Percentiles rank a stretch among this genome's conserved stretches.
These are phyloP conservation scores for Scedosporium aurantiacum DNA, from an alignment of 2,329 filamentous ascomycete species.

Conservation along the genomic window DNA sequence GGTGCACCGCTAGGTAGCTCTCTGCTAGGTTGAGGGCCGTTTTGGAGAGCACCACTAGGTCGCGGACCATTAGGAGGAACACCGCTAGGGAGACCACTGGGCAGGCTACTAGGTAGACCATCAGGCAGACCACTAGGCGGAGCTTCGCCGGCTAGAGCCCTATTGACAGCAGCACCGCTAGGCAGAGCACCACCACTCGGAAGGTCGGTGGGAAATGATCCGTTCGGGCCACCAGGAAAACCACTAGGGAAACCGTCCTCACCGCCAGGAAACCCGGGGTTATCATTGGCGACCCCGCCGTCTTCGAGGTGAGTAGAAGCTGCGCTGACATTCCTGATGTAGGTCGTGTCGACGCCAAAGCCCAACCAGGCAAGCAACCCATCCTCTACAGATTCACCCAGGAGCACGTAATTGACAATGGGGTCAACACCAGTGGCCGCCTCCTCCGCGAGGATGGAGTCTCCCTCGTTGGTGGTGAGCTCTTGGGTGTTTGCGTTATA, in stretches of 20 bases:
- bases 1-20: too few species aligned
- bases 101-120: neutral
- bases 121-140: neutral
- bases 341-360: constrained; percentile 32
- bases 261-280: neutral
- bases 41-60: neutral
- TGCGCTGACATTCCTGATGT: constrained; percentile 15
- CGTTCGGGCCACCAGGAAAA: neutral
- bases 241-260: neutral
- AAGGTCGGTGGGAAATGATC: neutral
- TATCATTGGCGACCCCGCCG: constrained; percentile 15
- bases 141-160: neutral
- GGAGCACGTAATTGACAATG: constrained; percentile 43
- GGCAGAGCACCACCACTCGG: neutral
- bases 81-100: neutral
- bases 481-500: constrained; percentile 32
- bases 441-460: constrained; percentile 35
- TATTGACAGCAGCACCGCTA: neutral
- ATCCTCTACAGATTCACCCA: constrained; percentile 39
- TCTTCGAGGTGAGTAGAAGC: constrained; percentile 20
- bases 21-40: too few species aligned
- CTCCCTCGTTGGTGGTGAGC: constrained; percentile 37
- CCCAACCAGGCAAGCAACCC: constrained; percentile 44
- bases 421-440: constrained; percentile 40
- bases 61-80: neutral